These are phyloP conservation scores for Bauhinia variegata DNA, from an alignment of 306 rosid genomes.

Conservation along the genomic window DNA sequence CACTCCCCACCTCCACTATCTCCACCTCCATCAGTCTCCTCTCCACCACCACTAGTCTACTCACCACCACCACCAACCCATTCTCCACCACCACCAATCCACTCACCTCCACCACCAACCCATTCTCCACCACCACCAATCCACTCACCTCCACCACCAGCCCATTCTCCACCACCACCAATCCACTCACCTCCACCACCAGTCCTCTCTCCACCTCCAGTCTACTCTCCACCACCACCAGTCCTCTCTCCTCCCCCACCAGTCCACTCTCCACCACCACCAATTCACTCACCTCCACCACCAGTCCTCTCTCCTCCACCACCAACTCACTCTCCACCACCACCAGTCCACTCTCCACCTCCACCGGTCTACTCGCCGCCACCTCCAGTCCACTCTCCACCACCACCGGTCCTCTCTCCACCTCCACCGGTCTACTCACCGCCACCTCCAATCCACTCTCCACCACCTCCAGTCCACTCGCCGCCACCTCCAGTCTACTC, in stretches of 20 bases:
- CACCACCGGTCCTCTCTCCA: too few relatives aligned
- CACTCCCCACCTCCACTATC: constrained; percentile 24
- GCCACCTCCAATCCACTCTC: neutral
- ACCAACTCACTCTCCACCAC: neutral
- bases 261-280: constrained; percentile 27
- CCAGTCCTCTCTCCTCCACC: neutral
- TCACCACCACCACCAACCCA: neutral
- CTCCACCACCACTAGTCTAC: constrained; percentile 20
- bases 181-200: neutral
- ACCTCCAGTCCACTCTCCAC: too few relatives aligned
- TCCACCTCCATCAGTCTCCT: constrained; percentile 7
- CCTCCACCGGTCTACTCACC: too few relatives aligned
- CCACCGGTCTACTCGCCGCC: too few relatives aligned
- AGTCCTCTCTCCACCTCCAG: neutral
- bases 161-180: neutral
- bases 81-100: neutral
- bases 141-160: neutral
- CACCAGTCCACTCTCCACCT: neutral
- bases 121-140: constrained; percentile 32
- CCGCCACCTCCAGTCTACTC: neutral
- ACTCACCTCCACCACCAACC: constrained; percentile 15
- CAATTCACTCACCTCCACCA: neutral
- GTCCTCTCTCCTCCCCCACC: neutral
- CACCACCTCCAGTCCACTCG: neutral
- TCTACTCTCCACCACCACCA: constrained; percentile 16